phyloP scores from a whole-genome alignment of 1,284 basidiomycete genomes.

The Heterobasidion annosum region DNA sequence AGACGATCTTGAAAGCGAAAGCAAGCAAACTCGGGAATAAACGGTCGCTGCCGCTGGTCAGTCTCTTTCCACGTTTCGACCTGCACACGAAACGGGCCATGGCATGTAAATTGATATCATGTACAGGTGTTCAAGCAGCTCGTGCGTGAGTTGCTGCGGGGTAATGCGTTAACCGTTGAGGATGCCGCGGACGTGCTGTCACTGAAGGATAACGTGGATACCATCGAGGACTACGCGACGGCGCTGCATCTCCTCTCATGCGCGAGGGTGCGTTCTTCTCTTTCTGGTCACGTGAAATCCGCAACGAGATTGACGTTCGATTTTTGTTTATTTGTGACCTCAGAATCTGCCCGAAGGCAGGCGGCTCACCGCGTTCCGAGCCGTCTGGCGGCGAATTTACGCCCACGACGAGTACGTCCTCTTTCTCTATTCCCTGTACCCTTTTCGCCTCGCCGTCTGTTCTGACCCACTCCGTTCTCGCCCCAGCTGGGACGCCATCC shows the following conservation, averaged over 20 bases:
- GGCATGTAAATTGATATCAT: neutral
- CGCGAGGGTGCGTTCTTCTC: slow-evolving; percentile 31
- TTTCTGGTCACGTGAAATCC: neutral
- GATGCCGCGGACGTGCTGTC: slow-evolving; percentile 65
- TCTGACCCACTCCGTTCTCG: neutral
- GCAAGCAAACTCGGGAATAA: slow-evolving; percentile 36
- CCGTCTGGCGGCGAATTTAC: slow-evolving; percentile 83
- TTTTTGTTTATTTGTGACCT: neutral
- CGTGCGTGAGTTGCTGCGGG: slow-evolving; percentile 57
- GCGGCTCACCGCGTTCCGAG: slow-evolving; percentile 57
- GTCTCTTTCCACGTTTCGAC: slow-evolving; percentile 7
- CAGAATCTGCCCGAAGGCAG: slow-evolving; percentile 66
- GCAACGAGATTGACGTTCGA: slow-evolving; percentile 10
- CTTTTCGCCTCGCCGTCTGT: neutral
- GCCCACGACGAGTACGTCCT: slow-evolving; percentile 77
- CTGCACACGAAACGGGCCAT: too few species aligned
- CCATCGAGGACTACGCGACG: slow-evolving; percentile 53
- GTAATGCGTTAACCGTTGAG: slow-evolving; percentile 58
- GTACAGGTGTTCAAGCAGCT: slow-evolving; percentile 56
- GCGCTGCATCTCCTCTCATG: slow-evolving; percentile 54
- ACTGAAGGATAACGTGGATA: slow-evolving; percentile 52
- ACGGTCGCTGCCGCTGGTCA: slow-evolving; percentile 37
- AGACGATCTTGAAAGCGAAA: slow-evolving; percentile 46
- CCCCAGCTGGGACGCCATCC: slow-evolving; percentile 65
- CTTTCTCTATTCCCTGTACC: neutral